Evolutionary conservation across 495 filamentous ascomycete genomes (phyloP), one percentile per base, ranked within the genome.

Genomic region (Gamarada debralockiae): DNA sequence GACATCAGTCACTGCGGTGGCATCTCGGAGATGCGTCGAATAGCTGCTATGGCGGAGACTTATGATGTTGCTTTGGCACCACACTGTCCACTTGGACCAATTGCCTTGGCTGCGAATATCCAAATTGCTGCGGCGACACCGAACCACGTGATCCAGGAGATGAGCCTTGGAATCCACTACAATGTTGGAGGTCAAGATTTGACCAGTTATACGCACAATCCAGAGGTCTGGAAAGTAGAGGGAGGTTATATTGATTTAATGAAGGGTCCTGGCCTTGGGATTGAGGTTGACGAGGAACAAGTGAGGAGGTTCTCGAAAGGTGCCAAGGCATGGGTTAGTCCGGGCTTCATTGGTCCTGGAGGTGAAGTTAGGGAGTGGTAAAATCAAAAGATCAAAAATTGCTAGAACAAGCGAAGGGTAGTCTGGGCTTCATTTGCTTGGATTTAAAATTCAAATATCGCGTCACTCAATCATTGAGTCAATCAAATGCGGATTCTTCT

Each of bases 141-240:
- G 1, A 90, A 92, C 61, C 89, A 89, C 63, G 81, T 75, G 27
- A 90, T 92, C 44, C 87, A 89, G 66, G 87, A 92, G 72, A 90
- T 90, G 87, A 81, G 80, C 48, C 57, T 88, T 43, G 87, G 85
- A 0, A 90, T 92, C 47, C 87, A 92, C 67, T 91, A 91, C 63
- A 90, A 90, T 58, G 70, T 70, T 15, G 81, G 76, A 33, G 78
- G 67, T 8, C 82, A 85, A 7, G 86, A 91, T 66, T 71, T 90
- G 38, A 77, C 71, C 1, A 88, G 73, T 52, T 92, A 90, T 58
- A 71, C 84, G 5, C 79, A 77, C 53, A 79, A 89, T 62, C 68
- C 76, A 0, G 72, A 73, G 39, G 79, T 87, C 2, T 89, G 86
- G 68, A 66, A 69, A 3, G 81, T 90, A 7, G 75, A 72, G 17